Evolutionary conservation across 73 alveolate species (phyloP), one percentile per base, ranked within the genome.

Genomic region (Blepharisma stoltei): DNA sequence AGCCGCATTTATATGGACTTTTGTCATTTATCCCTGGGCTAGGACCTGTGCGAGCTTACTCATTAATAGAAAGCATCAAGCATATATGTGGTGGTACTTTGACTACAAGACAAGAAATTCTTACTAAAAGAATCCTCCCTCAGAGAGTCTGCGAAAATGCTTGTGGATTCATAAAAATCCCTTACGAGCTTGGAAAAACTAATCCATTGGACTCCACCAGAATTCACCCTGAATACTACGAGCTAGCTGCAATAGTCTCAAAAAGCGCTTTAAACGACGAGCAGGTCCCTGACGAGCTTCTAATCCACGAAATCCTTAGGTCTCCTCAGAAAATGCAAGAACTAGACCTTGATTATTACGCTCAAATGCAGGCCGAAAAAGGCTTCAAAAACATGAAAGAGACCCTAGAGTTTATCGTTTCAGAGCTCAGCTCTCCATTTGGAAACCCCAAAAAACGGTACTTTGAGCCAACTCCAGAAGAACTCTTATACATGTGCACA

Each of bases 21-120:
- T 78, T 92, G 45, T 52, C 77, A 70, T 92, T 89, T 69, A 54
- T 92, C 38, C 49, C 92, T 54, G 95, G 95, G 7, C 87, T 92
- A 18, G 98, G 98, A 6, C 98, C 96, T 18, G 70, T 87, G 20
- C 89, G 89, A 81, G 95, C 96, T 2, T 76, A 89, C 54, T 54
- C 67, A 55, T 70, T 90, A 71, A 83, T 92, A 25, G 67, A 86
- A 52, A 52, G 69, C 46, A 21, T 76, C 45, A 11, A 52, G 23
- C 71, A 85, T 46, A 6, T 55, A 46, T 38, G 38, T 18, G 86
- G 88, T 5, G 23, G 43, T 1, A 49, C 55, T 23, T 20, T 60
- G 52, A 60, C 11, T 67, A 80, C 20, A 18, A 54, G 90, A 60
- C 47, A 80, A 54, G 85, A 88, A 52, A 6, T 75, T 69, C 60